Conservation (phyloP, 2,329 filamentous ascomycete species). For the Blastomyces gilchristii region DNA sequence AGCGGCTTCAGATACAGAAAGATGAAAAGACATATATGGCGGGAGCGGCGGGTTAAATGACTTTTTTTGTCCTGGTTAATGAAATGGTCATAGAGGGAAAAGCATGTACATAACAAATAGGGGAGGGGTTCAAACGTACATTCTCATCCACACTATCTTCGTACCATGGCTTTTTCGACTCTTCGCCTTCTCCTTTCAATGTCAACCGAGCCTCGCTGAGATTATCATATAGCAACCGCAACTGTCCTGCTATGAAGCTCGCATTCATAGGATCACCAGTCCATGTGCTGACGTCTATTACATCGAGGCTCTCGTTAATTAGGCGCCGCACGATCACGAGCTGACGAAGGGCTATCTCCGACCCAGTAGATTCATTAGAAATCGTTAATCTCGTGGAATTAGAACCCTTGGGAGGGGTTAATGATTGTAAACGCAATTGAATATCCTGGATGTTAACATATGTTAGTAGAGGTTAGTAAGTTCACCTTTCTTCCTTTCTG, state of each 20-base stretch:
- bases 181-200: conserved; percentile 46
- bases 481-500: background rate
- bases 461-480: background rate
- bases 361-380: conserved; percentile 44
- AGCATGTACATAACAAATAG: background rate
- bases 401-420: conserved; percentile 43
- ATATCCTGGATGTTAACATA: conserved; percentile 47
- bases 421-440: conserved; percentile 56
- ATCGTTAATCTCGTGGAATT: conserved; percentile 43
- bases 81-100: background rate
- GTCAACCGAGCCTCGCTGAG: conserved; percentile 50
- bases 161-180: conserved; percentile 45
- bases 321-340: conserved; percentile 63
- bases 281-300: conserved; percentile 66
- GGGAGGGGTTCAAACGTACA: conserved; percentile 35
- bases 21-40: conserved; percentile 59
- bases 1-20: conserved; percentile 58
- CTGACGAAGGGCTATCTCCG: conserved; percentile 54
- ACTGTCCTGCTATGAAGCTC: conserved; percentile 48
- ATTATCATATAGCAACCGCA: conserved; percentile 50
- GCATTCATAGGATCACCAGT: conserved; percentile 55
- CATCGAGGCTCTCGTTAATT: conserved; percentile 72
- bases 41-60: conserved; percentile 53
- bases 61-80: conserved; percentile 2
- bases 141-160: conserved; percentile 46